Percentiles rank a stretch among this genome's conserved stretches.
Evolutionary conservation across 169 alveolate species (phyloP).

Genomic region (Plasmodium sp.): DNA sequence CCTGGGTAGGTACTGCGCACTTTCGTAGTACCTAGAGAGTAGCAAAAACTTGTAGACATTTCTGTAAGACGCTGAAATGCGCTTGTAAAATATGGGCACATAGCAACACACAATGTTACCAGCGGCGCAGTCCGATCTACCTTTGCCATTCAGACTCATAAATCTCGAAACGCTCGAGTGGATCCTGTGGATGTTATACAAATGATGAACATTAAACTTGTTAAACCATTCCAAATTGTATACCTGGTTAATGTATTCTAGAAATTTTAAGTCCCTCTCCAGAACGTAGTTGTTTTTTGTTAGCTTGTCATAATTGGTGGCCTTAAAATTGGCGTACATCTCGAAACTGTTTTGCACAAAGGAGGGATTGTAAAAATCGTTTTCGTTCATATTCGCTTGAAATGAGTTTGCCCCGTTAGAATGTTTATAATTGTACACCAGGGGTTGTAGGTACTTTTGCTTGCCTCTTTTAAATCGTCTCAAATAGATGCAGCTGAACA

Average conservation of each 20-base stretch:
- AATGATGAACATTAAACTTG: conserved; percentile 64
- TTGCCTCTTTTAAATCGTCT: conserved; percentile 22
- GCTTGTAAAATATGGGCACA: conserved; percentile 54
- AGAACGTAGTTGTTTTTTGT: conserved; percentile 8
- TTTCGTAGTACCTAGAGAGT: conserved; percentile 31
- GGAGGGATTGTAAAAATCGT: neutral
- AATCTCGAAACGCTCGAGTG: conserved; percentile 23
- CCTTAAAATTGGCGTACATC: neutral
- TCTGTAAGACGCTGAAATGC: conserved; percentile 28
- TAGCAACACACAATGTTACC: conserved; percentile 42
- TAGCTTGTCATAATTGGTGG: conserved; percentile 5
- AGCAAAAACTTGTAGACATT: conserved; percentile 57
- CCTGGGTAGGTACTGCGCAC: conserved; percentile 13
- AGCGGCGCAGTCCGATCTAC: neutral
- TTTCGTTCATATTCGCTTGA: neutral
- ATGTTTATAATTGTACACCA: conserved; percentile 48
- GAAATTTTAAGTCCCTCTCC: conserved; percentile 29
- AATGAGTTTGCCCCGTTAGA: conserved; percentile 4
- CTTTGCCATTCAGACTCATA: neutral
- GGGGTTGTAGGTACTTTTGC: conserved; percentile 32
- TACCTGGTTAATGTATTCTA: conserved; percentile 43
- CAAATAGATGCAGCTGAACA: conserved; percentile 62
- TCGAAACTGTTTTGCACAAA: neutral
- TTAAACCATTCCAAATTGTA: conserved; percentile 68
- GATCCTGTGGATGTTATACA: conserved; percentile 34